phyloP scores from a whole-genome alignment of 306 rosid genomes.

The Fragaria iinumae region DNA sequence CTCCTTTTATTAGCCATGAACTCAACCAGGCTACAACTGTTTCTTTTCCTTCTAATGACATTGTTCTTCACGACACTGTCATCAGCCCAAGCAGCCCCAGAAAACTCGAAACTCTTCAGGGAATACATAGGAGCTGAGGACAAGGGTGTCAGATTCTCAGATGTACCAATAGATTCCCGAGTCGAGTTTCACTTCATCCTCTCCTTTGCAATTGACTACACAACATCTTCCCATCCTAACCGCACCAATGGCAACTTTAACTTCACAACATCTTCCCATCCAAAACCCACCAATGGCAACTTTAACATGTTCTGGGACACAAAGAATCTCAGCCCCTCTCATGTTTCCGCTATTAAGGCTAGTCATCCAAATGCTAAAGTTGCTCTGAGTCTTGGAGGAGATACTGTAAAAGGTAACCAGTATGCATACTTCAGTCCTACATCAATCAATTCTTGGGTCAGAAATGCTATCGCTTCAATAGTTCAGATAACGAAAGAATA shows the following conservation, averaged over 20 bases:
- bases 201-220: constrained; percentile 31
- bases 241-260: constrained; percentile 29
- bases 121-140: constrained; percentile 35
- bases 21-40: not conserved
- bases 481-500: constrained; percentile 4
- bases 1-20: constrained; percentile 2
- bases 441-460: constrained; percentile 29
- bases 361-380: constrained; percentile 30
- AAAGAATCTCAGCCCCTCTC: constrained; percentile 26
- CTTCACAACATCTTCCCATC: constrained; percentile 18
- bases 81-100: constrained; percentile 20
- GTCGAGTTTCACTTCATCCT: constrained; percentile 32
- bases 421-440: constrained; percentile 21
- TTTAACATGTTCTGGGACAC: constrained; percentile 35
- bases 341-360: constrained; percentile 28
- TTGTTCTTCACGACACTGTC: constrained; percentile 6
- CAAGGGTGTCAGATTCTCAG: constrained; percentile 12
- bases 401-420: not conserved
- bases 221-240: not conserved
- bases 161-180: constrained; percentile 21
- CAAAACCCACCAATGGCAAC: constrained; percentile 31
- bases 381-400: constrained; percentile 39
- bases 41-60: constrained; percentile 10
- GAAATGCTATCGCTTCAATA: constrained; percentile 25
- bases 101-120: constrained; percentile 25